These are phyloP conservation scores for Colletotrichum plurivorum DNA, from an alignment of 2,329 filamentous ascomycete genomes.

Conservation along the genomic window DNA sequence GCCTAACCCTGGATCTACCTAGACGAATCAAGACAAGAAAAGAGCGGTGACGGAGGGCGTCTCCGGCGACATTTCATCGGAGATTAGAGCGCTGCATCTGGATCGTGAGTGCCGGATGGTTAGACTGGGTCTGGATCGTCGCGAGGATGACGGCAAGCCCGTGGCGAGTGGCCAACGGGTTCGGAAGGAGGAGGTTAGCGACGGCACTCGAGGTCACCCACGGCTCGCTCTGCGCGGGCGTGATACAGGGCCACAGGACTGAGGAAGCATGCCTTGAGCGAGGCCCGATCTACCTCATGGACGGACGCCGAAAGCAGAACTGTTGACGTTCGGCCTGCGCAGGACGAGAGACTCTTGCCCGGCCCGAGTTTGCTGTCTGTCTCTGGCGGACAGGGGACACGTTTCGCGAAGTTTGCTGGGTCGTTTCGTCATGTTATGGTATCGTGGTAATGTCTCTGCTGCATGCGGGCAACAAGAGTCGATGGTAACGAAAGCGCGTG, in stretches of 20 bases:
- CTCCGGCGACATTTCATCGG: conserved; percentile 11
- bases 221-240: background rate
- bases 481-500: conserved; percentile 11
- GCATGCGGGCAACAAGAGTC: conserved; percentile 14
- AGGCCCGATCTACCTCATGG: too few species aligned
- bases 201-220: background rate
- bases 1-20: background rate
- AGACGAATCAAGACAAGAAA: conserved; percentile 1
- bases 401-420: background rate
- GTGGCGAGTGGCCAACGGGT: conserved; percentile 5
- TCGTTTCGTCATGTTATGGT: background rate
- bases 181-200: conserved; percentile 13
- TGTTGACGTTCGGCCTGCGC: conserved; percentile 10
- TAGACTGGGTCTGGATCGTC: conserved; percentile 8
- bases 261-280: too few species aligned
- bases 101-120: background rate
- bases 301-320: conserved; percentile 3
- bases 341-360: background rate
- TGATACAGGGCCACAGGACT: too few species aligned
- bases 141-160: conserved; percentile 1
- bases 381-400: background rate
- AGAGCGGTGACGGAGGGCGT: background rate
- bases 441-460: background rate
- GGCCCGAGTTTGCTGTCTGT: conserved; percentile 18
- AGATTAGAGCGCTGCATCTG: background rate